These are phyloP conservation scores for Batkoa obscura DNA, from an alignment of 371 early-diverging fungal genomes.

Conservation along the genomic window DNA sequence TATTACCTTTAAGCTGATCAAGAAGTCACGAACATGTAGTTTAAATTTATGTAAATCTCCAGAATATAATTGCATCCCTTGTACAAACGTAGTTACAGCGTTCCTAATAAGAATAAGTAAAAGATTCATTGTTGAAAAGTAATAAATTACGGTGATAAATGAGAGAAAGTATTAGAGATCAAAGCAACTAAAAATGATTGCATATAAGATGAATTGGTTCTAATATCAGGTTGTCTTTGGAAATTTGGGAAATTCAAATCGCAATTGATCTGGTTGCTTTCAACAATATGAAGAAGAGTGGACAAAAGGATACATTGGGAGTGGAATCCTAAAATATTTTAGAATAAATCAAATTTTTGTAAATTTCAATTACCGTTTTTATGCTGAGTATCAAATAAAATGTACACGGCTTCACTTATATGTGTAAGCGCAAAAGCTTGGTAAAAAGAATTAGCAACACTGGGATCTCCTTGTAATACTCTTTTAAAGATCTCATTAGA, in stretches of 20 bases:
- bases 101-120: background rate
- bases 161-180: conserved; percentile 78
- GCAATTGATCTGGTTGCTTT: too few relatives aligned
- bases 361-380: conserved; percentile 71
- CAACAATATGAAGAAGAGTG: too few relatives aligned
- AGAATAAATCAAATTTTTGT: background rate
- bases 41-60: conserved; percentile 67
- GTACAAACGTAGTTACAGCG: conserved; percentile 33
- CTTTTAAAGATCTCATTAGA: conserved; percentile 72
- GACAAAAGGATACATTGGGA: conserved; percentile 71
- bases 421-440: conserved; percentile 71
- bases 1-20: conserved; percentile 72
- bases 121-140: background rate
- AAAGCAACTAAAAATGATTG: conserved; percentile 60
- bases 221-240: conserved; percentile 53
- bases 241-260: too few relatives aligned
- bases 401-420: conserved; percentile 88
- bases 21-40: conserved; percentile 84
- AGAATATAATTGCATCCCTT: conserved; percentile 65
- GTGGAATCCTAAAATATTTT: conserved; percentile 51
- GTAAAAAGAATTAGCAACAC: conserved; percentile 73
- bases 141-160: conserved; percentile 43
- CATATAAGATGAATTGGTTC: conserved; percentile 59
- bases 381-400: conserved; percentile 90
- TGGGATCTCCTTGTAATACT: conserved; percentile 41